Evolutionary conservation across 1,139 yeast genomes (phyloP).

Genomic region (Trichomonascaceae sp.): DNA sequence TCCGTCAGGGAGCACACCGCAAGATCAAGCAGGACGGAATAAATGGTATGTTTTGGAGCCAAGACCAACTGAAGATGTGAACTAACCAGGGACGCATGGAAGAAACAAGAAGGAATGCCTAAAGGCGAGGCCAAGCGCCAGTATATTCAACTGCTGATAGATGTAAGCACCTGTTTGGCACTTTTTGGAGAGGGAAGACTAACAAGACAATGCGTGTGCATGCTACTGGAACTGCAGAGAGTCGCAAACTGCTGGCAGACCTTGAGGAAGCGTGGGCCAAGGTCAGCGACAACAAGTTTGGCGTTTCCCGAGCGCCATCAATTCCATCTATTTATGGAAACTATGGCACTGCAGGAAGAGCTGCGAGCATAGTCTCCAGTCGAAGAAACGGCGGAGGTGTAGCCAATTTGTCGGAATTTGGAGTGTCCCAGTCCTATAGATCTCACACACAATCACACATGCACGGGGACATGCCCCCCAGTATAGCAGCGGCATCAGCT

Average conservation of each 20-base stretch:
- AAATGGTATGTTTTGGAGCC: constrained; percentile 38
- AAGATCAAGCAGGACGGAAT: constrained; percentile 53
- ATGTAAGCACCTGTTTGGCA: constrained; percentile 3
- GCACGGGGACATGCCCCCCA: no score
- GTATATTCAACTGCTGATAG: constrained; percentile 51
- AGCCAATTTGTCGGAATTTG: constrained; percentile 7
- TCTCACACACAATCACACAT: no score
- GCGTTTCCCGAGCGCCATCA: constrained; percentile 1
- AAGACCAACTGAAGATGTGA: background rate
- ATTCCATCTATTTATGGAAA: constrained; percentile 4
- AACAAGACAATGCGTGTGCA: constrained; percentile 55
- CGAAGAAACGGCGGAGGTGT: constrained; percentile 4
- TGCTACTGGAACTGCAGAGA: constrained; percentile 56
- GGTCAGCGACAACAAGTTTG: constrained; percentile 31
- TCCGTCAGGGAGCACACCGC: constrained; percentile 47
- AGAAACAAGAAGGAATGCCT: constrained; percentile 55
- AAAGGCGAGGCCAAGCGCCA: constrained; percentile 61
- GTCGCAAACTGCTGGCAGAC: constrained; percentile 52
- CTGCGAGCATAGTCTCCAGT: constrained; percentile 4
- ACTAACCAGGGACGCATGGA: constrained; percentile 52
- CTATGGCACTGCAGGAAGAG: constrained; percentile 3
- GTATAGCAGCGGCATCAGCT: background rate
- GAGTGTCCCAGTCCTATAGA: constrained; percentile 4
- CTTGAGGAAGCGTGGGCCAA: constrained; percentile 67
- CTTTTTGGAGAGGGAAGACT: background rate